Conservation (phyloP, 495 filamentous ascomycete species). For the Penicillium crystallinum region DNA sequence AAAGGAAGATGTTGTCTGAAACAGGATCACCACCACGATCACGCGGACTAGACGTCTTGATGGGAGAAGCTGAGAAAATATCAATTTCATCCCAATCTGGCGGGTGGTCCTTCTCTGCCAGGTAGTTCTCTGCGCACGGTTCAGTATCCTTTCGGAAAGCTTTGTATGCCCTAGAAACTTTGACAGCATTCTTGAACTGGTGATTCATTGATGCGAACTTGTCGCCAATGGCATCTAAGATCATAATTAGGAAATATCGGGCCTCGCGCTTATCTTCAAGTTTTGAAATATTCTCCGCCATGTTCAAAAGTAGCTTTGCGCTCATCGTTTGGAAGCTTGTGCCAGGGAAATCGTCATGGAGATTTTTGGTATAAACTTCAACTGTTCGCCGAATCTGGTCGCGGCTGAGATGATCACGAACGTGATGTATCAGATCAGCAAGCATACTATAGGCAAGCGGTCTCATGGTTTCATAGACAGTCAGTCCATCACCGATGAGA, state of each 20-base stretch:
- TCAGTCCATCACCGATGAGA: conserved; percentile 90
- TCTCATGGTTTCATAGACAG: conserved; percentile 93
- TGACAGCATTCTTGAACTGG: conserved; percentile 90
- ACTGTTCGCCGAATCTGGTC: conserved; percentile 93
- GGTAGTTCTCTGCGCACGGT: conserved; percentile 64
- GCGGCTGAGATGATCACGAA: conserved; percentile 73
- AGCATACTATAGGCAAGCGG: conserved; percentile 98
- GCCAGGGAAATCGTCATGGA: conserved; percentile 93
- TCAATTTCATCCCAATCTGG: conserved; percentile 98
- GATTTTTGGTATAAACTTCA: conserved; percentile 92
- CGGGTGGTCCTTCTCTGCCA: conserved; percentile 70
- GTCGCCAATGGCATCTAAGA: conserved; percentile 93
- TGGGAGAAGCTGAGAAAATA: conserved; percentile 92
- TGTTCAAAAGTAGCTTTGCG: conserved; percentile 90
- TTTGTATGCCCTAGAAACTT: conserved; percentile 74
- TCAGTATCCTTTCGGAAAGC: conserved; percentile 55
- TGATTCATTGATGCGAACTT: conserved; percentile 98
- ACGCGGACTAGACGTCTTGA: conserved; percentile 88
- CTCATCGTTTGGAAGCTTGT: conserved; percentile 99
- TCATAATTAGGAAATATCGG: conserved; percentile 93
- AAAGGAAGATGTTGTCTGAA: conserved; percentile 96
- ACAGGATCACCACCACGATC: conserved; percentile 89
- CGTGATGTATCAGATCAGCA: conserved; percentile 95
- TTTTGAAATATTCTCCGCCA: conserved; percentile 94
- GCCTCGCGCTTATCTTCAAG: conserved; percentile 88